A percentile compares a stretch with the other conserved stretches of the same genome.
These are phyloP conservation scores for Pittosporum tobira DNA, from an alignment of 129 eudicot species.

Conservation along the genomic window DNA sequence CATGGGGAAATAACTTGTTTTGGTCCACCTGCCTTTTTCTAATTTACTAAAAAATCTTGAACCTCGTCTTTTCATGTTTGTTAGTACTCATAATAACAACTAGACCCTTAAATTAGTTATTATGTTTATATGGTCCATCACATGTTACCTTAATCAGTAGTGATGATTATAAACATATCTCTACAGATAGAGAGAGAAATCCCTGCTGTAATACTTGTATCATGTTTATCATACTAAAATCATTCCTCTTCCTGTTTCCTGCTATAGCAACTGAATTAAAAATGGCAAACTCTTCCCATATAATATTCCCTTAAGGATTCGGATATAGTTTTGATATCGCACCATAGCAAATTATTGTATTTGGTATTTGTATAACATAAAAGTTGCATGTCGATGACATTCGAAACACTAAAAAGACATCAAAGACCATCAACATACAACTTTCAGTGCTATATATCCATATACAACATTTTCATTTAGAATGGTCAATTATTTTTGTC, in stretches of 20 bases:
- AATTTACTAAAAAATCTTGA: background rate
- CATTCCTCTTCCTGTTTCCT: background rate
- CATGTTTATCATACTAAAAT: background rate
- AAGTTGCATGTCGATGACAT: too few species aligned
- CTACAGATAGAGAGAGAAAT: background rate
- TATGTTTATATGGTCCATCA: slow-evolving; percentile 1
- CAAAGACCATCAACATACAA: too few species aligned
- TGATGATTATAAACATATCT: background rate
- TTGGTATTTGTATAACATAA: too few species aligned
- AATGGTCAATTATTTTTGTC: too few species aligned
- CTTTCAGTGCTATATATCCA: too few species aligned
- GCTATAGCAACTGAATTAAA: background rate
- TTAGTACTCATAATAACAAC: slow-evolving; percentile 1
- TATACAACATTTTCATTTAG: too few species aligned
- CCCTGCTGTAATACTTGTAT: background rate
- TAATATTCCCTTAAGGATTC: too few species aligned
- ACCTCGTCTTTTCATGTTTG: background rate
- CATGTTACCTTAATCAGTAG: slow-evolving; percentile 1
- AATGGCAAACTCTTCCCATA: background rate
- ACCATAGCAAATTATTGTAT: too few species aligned
- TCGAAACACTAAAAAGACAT: too few species aligned
- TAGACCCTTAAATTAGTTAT: slow-evolving; percentile 1
- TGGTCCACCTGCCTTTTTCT: background rate
- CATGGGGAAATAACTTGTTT: slow-evolving; percentile 4
- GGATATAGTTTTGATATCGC: too few species aligned